phyloP scores from a whole-genome alignment of 2,329 filamentous ascomycete genomes.

The Catunica adiposa region DNA sequence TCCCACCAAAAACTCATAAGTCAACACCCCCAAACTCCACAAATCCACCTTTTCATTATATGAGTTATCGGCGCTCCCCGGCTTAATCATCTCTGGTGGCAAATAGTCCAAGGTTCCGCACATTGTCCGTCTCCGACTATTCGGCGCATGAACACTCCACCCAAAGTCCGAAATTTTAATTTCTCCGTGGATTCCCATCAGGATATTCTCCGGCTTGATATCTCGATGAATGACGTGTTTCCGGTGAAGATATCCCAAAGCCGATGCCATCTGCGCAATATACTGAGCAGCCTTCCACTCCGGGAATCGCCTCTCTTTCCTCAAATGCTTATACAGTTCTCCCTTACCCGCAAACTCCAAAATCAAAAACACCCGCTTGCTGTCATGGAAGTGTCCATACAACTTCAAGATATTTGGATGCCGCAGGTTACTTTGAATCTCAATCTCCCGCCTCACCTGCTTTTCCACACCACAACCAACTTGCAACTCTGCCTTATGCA shows the following conservation, averaged over 20 bases:
- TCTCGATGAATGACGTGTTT: conserved; percentile 97
- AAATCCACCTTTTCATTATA: conserved; percentile 93
- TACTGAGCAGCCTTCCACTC: conserved; percentile 80
- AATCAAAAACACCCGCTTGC: conserved; percentile 73
- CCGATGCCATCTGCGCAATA: conserved; percentile 79
- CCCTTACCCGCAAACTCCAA: conserved; percentile 75
- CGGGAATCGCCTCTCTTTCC: conserved; percentile 61
- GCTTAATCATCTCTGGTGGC: conserved; percentile 91
- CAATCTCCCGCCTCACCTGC: conserved; percentile 73
- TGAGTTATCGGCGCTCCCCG: conserved; percentile 64
- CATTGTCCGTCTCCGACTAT: conserved; percentile 84
- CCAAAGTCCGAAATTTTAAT: conserved; percentile 98
- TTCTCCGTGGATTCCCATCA: conserved; percentile 90
- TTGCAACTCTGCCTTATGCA: conserved; percentile 70
- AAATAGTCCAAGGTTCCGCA: conserved; percentile 96
- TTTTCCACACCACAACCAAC: conserved; percentile 59
- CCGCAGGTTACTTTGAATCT: conserved; percentile 74
- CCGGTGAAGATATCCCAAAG: conserved; percentile 77
- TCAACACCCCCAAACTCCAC: conserved; percentile 89
- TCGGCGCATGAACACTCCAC: conserved; percentile 95
- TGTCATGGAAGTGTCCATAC: conserved; percentile 79
- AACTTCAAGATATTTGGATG: conserved; percentile 74
- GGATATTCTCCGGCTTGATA: conserved; percentile 95
- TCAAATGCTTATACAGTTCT: conserved; percentile 75
- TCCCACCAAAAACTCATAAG: conserved; percentile 89